Percentiles rank a stretch among this genome's conserved stretches.
Evolutionary conservation across 2,329 filamentous ascomycete genomes (phyloP).

Genomic region (Trichoderma koningiopsis): DNA sequence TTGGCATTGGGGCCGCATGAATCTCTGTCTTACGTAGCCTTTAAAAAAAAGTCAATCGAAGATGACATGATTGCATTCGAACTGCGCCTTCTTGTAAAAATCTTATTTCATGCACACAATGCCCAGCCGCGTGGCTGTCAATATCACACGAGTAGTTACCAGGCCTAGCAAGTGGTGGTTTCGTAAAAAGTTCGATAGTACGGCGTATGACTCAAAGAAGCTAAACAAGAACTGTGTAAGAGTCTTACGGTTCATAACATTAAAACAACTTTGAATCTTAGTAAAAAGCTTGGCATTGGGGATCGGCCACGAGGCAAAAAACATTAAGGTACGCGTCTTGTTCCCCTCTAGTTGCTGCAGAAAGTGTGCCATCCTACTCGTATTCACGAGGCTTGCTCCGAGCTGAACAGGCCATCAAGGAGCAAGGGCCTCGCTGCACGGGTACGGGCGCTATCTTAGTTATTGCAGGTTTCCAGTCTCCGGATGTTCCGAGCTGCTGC

Average conservation of each 20-base stretch:
- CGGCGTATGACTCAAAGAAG: background rate
- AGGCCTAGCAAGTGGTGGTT: background rate
- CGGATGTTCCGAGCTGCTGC: background rate
- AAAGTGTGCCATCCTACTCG: background rate
- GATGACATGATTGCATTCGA: background rate
- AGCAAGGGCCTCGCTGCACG: background rate
- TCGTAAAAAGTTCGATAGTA: background rate
- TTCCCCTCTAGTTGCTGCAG: background rate
- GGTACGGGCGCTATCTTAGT: background rate
- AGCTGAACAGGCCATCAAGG: background rate
- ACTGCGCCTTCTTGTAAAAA: background rate
- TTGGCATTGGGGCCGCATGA: constrained; percentile 10
- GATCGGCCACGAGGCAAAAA: background rate
- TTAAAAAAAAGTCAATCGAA: background rate
- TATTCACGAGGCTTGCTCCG: constrained; percentile 15
- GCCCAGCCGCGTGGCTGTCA: background rate
- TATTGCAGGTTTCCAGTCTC: background rate
- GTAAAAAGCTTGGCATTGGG: constrained; percentile 7
- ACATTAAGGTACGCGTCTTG: background rate
- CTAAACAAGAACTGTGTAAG: background rate
- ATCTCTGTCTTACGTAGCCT: background rate
- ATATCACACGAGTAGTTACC: background rate
- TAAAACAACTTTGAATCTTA: background rate
- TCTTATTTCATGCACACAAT: background rate
- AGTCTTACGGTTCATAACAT: background rate